Evolutionary conservation across 2,329 filamentous ascomycete genomes (phyloP).

Genomic region (Escovopsis sp.): DNA sequence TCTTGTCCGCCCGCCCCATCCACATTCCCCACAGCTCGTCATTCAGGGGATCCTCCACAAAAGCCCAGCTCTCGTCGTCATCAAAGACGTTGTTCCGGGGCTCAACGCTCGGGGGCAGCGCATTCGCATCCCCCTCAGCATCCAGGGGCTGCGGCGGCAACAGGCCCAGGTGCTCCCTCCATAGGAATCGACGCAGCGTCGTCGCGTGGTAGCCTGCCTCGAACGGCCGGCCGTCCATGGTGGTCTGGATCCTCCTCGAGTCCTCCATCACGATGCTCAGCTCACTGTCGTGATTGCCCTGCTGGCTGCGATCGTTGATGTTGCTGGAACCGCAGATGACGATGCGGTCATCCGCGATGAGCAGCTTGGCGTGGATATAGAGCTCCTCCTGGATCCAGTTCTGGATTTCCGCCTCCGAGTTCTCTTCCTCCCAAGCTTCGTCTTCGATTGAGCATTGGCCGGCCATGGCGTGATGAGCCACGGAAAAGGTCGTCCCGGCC

Average conservation of each 20-base stretch:
- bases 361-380: constrained; percentile 84
- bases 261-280: constrained; percentile 85
- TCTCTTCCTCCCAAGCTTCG: constrained; percentile 59
- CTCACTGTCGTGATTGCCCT: constrained; percentile 83
- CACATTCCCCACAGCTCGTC: constrained; percentile 55
- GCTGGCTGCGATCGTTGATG: constrained; percentile 78
- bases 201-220: constrained; percentile 70
- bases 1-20: constrained; percentile 52
- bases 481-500: constrained; percentile 25
- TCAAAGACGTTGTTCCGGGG: constrained; percentile 50
- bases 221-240: constrained; percentile 66
- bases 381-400: constrained; percentile 94
- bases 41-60: constrained; percentile 57
- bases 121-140: constrained; percentile 53
- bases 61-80: constrained; percentile 44
- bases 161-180: constrained; percentile 82
- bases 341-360: constrained; percentile 76
- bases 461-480: constrained; percentile 74
- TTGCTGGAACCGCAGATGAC: constrained; percentile 82
- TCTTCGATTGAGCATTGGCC: constrained; percentile 42
- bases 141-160: constrained; percentile 59
- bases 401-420: constrained; percentile 60
- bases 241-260: constrained; percentile 51
- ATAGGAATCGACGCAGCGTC: constrained; percentile 67
- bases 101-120: constrained; percentile 53